Evolutionary conservation across 139 green algal genomes (phyloP).

Genomic region (Chlamydomonas sphaeroides): DNA sequence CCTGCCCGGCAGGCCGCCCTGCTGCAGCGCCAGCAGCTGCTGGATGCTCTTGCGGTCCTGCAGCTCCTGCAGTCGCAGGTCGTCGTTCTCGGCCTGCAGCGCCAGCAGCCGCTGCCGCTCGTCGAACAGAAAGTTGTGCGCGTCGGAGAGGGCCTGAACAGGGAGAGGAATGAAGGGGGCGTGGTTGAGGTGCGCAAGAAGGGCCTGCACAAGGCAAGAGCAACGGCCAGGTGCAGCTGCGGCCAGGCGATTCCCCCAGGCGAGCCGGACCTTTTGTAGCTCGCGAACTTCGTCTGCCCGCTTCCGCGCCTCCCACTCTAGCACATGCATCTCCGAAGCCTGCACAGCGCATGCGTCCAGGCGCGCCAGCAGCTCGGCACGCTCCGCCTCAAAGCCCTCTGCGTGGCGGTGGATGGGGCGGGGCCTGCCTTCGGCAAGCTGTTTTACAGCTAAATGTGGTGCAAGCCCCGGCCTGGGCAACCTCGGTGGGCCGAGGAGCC

Average conservation of each 20-base stretch:
- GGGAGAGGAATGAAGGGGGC: background rate
- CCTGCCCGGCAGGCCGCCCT: background rate
- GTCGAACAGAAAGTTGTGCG: slow-evolving; percentile 88
- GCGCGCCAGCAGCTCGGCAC: slow-evolving; percentile 70
- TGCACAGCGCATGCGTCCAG: slow-evolving; percentile 68
- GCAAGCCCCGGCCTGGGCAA: no score
- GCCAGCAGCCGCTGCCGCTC: slow-evolving; percentile 84
- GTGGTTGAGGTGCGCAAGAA: background rate
- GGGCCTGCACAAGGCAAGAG: no score
- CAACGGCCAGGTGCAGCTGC: background rate
- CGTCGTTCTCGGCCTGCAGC: slow-evolving; percentile 86
- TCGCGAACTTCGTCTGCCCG: slow-evolving; percentile 81
- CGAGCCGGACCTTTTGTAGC: slow-evolving; percentile 77
- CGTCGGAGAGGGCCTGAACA: slow-evolving; percentile 80
- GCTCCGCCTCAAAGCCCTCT: slow-evolving; percentile 84
- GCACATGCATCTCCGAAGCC: slow-evolving; percentile 54
- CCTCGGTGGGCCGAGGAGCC: no score
- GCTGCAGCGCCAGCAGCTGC: slow-evolving; percentile 73
- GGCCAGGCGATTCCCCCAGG: background rate
- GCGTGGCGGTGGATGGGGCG: background rate
- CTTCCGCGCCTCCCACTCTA: slow-evolving; percentile 83
- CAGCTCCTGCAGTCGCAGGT: slow-evolving; percentile 77
- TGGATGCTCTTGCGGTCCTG: slow-evolving; percentile 79
- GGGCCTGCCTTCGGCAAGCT: no score
- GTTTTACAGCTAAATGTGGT: no score